Evolutionary conservation across 179 eudicot genomes (phyloP).

Genomic region (Spinacia oleracea): DNA sequence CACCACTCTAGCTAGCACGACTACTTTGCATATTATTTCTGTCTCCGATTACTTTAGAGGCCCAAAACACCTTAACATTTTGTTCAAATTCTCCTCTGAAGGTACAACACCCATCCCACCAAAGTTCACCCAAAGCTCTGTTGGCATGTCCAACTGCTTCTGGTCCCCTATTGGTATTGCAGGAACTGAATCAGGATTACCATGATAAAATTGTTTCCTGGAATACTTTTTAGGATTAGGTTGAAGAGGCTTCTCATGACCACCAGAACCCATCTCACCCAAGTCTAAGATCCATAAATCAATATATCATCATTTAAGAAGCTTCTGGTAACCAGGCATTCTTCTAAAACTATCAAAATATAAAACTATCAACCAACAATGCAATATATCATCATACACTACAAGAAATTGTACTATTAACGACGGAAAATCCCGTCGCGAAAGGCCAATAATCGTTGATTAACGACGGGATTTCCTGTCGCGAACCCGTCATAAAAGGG

Average conservation of each 20-base stretch:
- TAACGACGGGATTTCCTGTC: too few relatives aligned
- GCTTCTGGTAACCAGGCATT: too few relatives aligned
- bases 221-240: slow-evolving; percentile 49
- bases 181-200: slow-evolving; percentile 37
- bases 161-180: slow-evolving; percentile 38
- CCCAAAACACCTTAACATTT: slow-evolving; percentile 84
- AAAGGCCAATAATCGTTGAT: too few relatives aligned
- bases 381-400: too few relatives aligned
- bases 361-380: too few relatives aligned
- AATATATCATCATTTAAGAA: too few relatives aligned
- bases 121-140: slow-evolving; percentile 77
- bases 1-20: slow-evolving; percentile 81
- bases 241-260: slow-evolving; percentile 45
- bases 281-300: too few relatives aligned
- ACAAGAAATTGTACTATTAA: too few relatives aligned
- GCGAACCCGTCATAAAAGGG: too few relatives aligned
- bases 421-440: too few relatives aligned
- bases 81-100: slow-evolving; percentile 62
- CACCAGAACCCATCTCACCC: too few relatives aligned
- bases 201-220: slow-evolving; percentile 56
- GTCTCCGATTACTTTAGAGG: slow-evolving; percentile 80
- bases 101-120: slow-evolving; percentile 58
- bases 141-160: slow-evolving; percentile 48
- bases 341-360: too few relatives aligned
- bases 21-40: slow-evolving; percentile 51